Evolutionary conservation across 148 eudicot genomes (phyloP), one percentile per base, ranked within the genome.

Genomic region (Diospyros kaki): DNA sequence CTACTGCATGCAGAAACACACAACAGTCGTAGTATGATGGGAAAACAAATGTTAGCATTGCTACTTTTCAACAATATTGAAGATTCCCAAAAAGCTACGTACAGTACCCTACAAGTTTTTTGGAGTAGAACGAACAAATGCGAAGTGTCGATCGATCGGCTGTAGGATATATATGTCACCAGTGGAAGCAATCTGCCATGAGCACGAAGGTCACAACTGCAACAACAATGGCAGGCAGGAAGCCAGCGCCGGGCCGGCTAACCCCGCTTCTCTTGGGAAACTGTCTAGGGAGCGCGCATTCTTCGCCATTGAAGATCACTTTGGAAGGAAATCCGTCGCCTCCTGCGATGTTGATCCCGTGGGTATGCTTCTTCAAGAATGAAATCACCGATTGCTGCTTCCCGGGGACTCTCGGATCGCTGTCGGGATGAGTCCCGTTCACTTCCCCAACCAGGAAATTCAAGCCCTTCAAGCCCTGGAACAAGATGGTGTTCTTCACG

Each of bases 361-460:
- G 79, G 1, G 78, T 66, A 2, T 69, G n/a, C 42, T 79, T 83
- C 84, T 89, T 89, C 46, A 73, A 28, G 61, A 89, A 89, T 3
- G 93, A 89, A 7, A 89, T 80, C 50, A 87, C 87, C 1, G 93
- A 68, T 66, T 89, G 93, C 75, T 89, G 93, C 64, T 89, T 89
- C 10, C 93, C 93, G 0, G 89, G 93, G 10, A 89, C 86, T 18
- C 76, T 60, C 6, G 89, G 87, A 52, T 84, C 83, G 17, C 39
- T 81, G 1, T 10, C 50, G 3, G 86, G 87, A 3, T 68, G 18
- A 1, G 83, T 78, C 40, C 87, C 88, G 43, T 89, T 82, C 0
- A 72, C 76, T 56, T 78, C 83, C 15, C 83, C 93, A 9, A 87
- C 72, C 68, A 89, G 71, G 46, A 74, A 80, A 13, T 82, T 82